Evolutionary conservation across 2,329 filamentous ascomycete species (phyloP).

Genomic region (Chrysosporium queenslandicum): DNA sequence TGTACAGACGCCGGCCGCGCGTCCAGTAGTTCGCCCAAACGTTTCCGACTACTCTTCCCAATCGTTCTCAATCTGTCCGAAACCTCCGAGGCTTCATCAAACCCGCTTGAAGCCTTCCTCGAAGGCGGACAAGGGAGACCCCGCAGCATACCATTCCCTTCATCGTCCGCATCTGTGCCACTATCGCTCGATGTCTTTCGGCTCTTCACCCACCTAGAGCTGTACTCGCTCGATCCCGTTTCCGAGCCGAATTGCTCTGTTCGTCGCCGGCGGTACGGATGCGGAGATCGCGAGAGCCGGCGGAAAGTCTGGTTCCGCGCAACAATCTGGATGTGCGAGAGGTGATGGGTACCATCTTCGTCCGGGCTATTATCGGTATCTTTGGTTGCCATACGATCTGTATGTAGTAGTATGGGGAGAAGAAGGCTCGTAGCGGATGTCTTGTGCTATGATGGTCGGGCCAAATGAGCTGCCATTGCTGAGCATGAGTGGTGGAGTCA

Average conservation of each 20-base stretch:
- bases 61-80: not conserved
- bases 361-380: conserved; percentile 17
- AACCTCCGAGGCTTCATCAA: not conserved
- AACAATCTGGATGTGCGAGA: conserved; percentile 9
- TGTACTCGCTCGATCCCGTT: conserved; percentile 32
- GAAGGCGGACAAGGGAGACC: conserved; percentile 66
- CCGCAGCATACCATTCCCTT: conserved; percentile 64
- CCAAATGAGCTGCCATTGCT: not conserved
- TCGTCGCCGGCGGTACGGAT: conserved; percentile 22
- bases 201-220: conserved; percentile 36
- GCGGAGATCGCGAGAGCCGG: conserved; percentile 21
- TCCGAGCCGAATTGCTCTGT: conserved; percentile 21
- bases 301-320: conserved; percentile 4
- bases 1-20: conserved; percentile 20
- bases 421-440: not conserved
- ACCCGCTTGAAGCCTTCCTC: not conserved
- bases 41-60: conserved; percentile 23
- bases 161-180: conserved; percentile 90
- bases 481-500: not conserved
- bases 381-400: conserved; percentile 9
- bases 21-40: conserved; percentile 26
- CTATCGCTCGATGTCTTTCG: conserved; percentile 67
- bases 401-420: not conserved
- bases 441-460: conserved; percentile 1
- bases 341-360: conserved; percentile 15